A percentile compares a stretch with the other conserved stretches of the same genome.
Conservation (phyloP, 1,139 yeast genomes). For the Saccharomycopsis hybrid region DNA sequence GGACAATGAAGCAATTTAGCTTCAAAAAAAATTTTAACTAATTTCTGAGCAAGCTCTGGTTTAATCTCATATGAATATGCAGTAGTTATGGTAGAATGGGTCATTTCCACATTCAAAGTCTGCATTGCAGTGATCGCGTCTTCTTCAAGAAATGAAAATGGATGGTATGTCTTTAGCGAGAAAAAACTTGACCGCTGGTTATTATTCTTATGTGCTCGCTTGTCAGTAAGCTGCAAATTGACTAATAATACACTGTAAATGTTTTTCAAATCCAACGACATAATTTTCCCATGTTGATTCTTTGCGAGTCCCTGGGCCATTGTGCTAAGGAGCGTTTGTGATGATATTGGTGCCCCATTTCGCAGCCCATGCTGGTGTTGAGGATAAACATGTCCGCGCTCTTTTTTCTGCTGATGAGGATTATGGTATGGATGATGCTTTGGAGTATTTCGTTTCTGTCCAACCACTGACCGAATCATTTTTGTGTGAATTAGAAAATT, state of each 20-base stretch:
- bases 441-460: too few relatives aligned
- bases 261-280: slow-evolving; percentile 50
- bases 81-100: slow-evolving; percentile 46
- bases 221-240: slow-evolving; percentile 35
- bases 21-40: slow-evolving; percentile 51
- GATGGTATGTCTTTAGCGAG: slow-evolving; percentile 27
- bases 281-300: slow-evolving; percentile 46
- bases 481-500: too few relatives aligned
- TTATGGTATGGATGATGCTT: too few relatives aligned
- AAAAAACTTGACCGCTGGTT: not conserved
- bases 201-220: not conserved
- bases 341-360: too few relatives aligned
- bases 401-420: too few relatives aligned
- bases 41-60: slow-evolving; percentile 41
- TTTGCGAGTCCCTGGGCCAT: slow-evolving; percentile 39
- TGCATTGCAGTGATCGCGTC: slow-evolving; percentile 50
- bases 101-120: slow-evolving; percentile 42
- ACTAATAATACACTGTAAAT: slow-evolving; percentile 49
- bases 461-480: too few relatives aligned
- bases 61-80: slow-evolving; percentile 55
- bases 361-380: too few relatives aligned
- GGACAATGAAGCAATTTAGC: slow-evolving; percentile 76
- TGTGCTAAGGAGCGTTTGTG: slow-evolving; percentile 21
- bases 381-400: too few relatives aligned
- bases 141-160: slow-evolving; percentile 48